A percentile compares a stretch with the other conserved stretches of the same genome.
These are phyloP conservation scores for Mallotus nudiflorus DNA, from an alignment of 345 rosid genomes.

Conservation along the genomic window DNA sequence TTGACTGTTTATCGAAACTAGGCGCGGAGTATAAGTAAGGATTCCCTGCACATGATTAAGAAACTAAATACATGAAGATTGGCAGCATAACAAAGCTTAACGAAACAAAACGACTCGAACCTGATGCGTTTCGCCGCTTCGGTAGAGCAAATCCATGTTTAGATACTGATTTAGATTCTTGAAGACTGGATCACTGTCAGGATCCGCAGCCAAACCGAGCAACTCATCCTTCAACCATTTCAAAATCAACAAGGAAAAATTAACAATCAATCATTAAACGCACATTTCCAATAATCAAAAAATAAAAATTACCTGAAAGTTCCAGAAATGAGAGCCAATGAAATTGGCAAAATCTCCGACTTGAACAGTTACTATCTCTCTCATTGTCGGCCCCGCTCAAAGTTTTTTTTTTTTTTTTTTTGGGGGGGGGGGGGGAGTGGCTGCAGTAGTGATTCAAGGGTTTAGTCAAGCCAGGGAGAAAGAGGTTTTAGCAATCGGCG, in stretches of 20 bases:
- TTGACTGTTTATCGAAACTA: slow-evolving; percentile 72
- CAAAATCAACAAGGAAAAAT: neutral
- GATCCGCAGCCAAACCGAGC: slow-evolving; percentile 77
- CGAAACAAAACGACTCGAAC: slow-evolving; percentile 27
- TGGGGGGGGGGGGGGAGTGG: too few species aligned
- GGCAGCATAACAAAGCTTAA: neutral
- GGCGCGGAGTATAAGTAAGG: slow-evolving; percentile 78
- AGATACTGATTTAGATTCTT: slow-evolving; percentile 41
- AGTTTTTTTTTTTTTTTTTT: too few species aligned
- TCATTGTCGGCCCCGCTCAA: slow-evolving; percentile 46
- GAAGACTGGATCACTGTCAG: slow-evolving; percentile 63
- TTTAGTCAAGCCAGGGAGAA: too few species aligned
- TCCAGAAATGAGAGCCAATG: slow-evolving; percentile 98
- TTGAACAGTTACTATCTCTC: slow-evolving; percentile 83
- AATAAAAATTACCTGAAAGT: slow-evolving; percentile 64
- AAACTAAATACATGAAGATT: too few species aligned
- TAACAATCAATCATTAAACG: neutral
- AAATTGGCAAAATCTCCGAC: slow-evolving; percentile 85
- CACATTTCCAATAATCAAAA: neutral
- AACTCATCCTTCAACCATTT: slow-evolving; percentile 84
- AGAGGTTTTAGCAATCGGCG: too few species aligned
- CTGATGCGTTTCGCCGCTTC: slow-evolving; percentile 77
- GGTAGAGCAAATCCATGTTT: slow-evolving; percentile 78
- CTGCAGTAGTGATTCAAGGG: too few species aligned
- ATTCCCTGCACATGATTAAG: slow-evolving; percentile 52